Conservation (phyloP, 371 early-diverging fungal species). For the Aphelidium insulamus region DNA sequence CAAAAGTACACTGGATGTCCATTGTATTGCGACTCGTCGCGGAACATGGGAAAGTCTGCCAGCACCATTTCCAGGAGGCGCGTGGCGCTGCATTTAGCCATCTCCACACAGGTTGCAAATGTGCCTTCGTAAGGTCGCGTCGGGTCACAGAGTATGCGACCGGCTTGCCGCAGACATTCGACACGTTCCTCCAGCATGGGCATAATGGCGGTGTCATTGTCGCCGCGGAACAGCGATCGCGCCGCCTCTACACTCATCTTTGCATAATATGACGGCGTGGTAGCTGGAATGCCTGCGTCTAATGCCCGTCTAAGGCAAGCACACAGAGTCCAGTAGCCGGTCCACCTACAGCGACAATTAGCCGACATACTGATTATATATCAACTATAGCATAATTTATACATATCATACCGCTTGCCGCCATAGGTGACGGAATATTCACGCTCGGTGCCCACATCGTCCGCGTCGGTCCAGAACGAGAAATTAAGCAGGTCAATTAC, state of each 20-base stretch:
- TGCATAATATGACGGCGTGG: not conserved
- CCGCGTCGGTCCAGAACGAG: conserved; percentile 6
- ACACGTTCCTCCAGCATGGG: conserved; percentile 3
- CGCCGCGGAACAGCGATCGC: conserved; percentile 1
- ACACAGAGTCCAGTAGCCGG: conserved; percentile 9
- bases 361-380: too few relatives aligned
- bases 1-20: conserved; percentile 3
- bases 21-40: conserved; percentile 3
- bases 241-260: not conserved
- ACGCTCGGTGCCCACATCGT: too few relatives aligned
- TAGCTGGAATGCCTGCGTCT: conserved; percentile 2
- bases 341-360: too few relatives aligned
- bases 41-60: conserved; percentile 5
- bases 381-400: too few relatives aligned
- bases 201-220: conserved; percentile 3
- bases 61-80: conserved; percentile 2
- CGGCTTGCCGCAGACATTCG: conserved; percentile 2
- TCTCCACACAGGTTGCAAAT: conserved; percentile 2
- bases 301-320: conserved; percentile 6
- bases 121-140: conserved; percentile 1
- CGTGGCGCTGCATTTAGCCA: not conserved
- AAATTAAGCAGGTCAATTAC: conserved; percentile 10
- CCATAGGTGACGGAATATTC: conserved; percentile 3
- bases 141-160: conserved; percentile 2
- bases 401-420: conserved; percentile 3